Evolutionary conservation across 768 basidiomycete genomes (phyloP).

Genomic region (Rhodotorula taiwanensis): DNA sequence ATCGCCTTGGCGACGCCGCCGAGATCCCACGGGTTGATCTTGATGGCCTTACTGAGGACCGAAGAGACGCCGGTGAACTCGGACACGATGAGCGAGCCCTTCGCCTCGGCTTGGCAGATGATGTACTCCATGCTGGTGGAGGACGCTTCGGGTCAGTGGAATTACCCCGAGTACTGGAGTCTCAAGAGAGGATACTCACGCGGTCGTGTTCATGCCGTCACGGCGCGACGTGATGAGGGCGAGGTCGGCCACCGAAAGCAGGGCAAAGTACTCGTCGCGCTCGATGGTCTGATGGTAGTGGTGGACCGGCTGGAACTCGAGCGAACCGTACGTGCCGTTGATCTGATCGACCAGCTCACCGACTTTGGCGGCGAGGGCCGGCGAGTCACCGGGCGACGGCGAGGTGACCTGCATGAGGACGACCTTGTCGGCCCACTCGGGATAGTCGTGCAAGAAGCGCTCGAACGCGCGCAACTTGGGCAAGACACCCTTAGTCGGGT

Average conservation of each 20-base stretch:
- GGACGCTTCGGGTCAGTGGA: no score
- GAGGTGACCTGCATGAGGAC: constrained; percentile 76
- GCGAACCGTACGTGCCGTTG: constrained; percentile 82
- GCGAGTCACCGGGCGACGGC: constrained; percentile 82
- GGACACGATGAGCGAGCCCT: constrained; percentile 75
- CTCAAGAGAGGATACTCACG: constrained; percentile 38
- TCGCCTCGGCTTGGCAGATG: constrained; percentile 82
- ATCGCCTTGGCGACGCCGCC: constrained; percentile 77
- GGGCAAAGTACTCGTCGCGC: constrained; percentile 77
- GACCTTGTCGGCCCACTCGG: constrained; percentile 64
- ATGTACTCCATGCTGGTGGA: constrained; percentile 62
- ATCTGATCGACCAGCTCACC: constrained; percentile 90
- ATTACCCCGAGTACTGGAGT: no score
- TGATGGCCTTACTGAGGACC: constrained; percentile 78
- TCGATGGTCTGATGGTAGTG: constrained; percentile 98
- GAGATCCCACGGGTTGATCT: constrained; percentile 94
- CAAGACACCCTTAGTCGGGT: constrained; percentile 94
- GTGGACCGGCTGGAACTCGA: constrained; percentile 94
- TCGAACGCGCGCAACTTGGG: constrained; percentile 98
- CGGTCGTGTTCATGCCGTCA: constrained; percentile 98
- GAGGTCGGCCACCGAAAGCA: constrained; percentile 84
- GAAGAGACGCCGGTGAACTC: constrained; percentile 98
- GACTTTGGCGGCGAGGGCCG: constrained; percentile 85
- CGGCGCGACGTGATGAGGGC: constrained; percentile 90
- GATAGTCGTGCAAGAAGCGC: constrained; percentile 85